Conservation (phyloP, 805 yeast species). For the Kregervanrija delftensis region DNA sequence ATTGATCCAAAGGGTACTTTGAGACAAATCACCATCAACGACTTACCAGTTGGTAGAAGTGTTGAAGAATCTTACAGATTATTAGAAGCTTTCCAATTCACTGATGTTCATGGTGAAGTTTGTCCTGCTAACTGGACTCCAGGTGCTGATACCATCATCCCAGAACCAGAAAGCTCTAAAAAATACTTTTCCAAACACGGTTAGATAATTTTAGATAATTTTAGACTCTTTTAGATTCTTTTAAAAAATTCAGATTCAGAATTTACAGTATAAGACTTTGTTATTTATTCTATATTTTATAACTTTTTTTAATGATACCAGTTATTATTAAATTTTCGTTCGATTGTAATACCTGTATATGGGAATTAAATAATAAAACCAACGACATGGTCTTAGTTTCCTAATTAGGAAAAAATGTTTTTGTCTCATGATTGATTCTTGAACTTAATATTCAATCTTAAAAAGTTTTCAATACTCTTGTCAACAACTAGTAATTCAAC, state of each 20-base stretch:
- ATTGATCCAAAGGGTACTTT: conserved; percentile 93
- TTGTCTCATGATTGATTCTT: not conserved
- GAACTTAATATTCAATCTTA: conserved; percentile 8
- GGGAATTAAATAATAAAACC: no score
- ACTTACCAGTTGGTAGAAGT: conserved; percentile 98
- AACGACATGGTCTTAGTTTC: not conserved
- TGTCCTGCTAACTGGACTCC: conserved; percentile 99
- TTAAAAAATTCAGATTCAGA: not conserved
- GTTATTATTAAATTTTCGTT: not conserved
- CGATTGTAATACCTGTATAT: no score
- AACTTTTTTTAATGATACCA: not conserved
- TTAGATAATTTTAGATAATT: conserved; percentile 8
- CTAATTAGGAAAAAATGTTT: not conserved
- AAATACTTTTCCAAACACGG: conserved; percentile 59
- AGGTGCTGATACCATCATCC: conserved; percentile 90
- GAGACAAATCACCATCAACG: conserved; percentile 97
- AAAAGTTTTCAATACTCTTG: conserved; percentile 2
- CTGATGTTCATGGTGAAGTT: conserved; percentile 98
- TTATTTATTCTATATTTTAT: not conserved
- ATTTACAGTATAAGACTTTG: not conserved
- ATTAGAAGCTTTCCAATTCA: conserved; percentile 98
- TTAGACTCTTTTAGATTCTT: no score
- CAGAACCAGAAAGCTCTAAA: conserved; percentile 71
- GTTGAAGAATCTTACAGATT: conserved; percentile 97
- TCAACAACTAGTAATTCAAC: conserved; percentile 16